phyloP scores from a whole-genome alignment of 73 alveolate species.

The Paramecium sonneborni region DNA sequence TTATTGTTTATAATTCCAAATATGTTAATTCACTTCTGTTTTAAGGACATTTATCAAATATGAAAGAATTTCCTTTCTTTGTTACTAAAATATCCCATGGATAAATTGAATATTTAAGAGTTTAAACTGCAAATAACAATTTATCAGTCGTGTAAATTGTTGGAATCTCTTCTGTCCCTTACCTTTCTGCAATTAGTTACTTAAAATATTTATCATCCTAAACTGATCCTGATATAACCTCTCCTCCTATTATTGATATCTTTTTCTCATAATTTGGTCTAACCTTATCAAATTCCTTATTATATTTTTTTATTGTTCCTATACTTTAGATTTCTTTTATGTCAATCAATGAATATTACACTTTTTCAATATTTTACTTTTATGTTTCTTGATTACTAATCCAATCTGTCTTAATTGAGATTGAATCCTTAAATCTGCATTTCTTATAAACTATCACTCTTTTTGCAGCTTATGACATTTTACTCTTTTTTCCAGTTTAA shows the following conservation, averaged over 20 bases:
- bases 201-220: slow-evolving; percentile 30
- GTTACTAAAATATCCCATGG: slow-evolving; percentile 70
- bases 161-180: background rate
- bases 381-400: slow-evolving; percentile 19
- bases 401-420: slow-evolving; percentile 16
- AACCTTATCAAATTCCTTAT: slow-evolving; percentile 8
- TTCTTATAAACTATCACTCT: background rate
- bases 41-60: slow-evolving; percentile 56
- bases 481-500: background rate
- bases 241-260: background rate
- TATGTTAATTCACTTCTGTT: slow-evolving; percentile 33
- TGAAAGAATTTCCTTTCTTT: slow-evolving; percentile 45
- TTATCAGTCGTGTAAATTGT: slow-evolving; percentile 64
- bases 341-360: slow-evolving; percentile 1
- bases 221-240: background rate
- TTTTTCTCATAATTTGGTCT: slow-evolving; percentile 30
- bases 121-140: slow-evolving; percentile 42
- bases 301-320: slow-evolving; percentile 37
- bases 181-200: background rate
- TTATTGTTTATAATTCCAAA: slow-evolving; percentile 54
- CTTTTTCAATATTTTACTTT: slow-evolving; percentile 28
- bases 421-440: slow-evolving; percentile 49
- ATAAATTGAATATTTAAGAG: slow-evolving; percentile 60
- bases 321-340: background rate
- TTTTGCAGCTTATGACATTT: background rate